Percentiles rank a stretch among this genome's conserved stretches.
Evolutionary conservation across 2,329 filamentous ascomycete genomes (phyloP).

Genomic region (Didymella pinodella): DNA sequence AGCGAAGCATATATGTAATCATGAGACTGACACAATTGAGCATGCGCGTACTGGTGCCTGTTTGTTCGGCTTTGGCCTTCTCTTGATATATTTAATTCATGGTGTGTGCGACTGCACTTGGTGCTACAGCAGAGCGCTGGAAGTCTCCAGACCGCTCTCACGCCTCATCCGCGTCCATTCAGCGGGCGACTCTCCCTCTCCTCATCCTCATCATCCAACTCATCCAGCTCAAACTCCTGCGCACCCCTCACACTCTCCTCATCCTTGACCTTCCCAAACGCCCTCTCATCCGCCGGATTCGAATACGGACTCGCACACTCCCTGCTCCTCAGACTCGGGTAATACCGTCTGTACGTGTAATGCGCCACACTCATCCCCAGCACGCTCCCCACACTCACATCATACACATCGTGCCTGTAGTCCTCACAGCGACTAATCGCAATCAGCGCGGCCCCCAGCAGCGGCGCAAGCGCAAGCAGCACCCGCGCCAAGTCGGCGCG

Average conservation of each 20-base stretch:
- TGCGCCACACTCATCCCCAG: conserved; percentile 64
- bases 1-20: background rate
- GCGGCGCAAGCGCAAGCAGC: conserved; percentile 62
- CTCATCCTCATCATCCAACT: conserved; percentile 41
- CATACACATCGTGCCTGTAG: conserved; percentile 70
- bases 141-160: background rate
- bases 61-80: too few relatives aligned
- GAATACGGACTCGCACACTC: conserved; percentile 62
- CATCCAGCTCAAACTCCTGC: conserved; percentile 49
- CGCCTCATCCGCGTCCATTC: conserved; percentile 31
- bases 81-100: too few relatives aligned
- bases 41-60: too few relatives aligned
- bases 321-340: conserved; percentile 60
- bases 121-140: too few relatives aligned
- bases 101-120: too few relatives aligned
- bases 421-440: conserved; percentile 69
- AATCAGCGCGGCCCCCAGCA: conserved; percentile 66
- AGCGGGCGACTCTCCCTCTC: conserved; percentile 34
- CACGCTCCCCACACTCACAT: conserved; percentile 64
- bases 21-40: background rate
- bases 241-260: conserved; percentile 51
- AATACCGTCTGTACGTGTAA: conserved; percentile 68
- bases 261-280: conserved; percentile 52
- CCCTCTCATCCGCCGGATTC: conserved; percentile 45
- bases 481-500: conserved; percentile 64